Conservation (phyloP, 2,329 filamentous ascomycete genomes). For the Fusarium miscanthi region DNA sequence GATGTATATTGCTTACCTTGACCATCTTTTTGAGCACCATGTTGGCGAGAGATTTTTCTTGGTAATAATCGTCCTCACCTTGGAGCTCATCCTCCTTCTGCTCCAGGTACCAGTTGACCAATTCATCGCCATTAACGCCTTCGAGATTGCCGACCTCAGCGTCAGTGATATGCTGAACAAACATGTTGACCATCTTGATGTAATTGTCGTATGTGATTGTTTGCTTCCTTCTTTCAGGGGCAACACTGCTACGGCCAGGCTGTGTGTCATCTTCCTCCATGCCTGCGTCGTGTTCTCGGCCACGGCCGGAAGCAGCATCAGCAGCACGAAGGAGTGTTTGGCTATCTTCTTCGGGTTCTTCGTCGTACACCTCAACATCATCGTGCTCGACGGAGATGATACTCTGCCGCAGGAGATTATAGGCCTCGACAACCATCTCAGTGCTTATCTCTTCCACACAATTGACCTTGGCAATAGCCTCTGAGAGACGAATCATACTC, state of each 20-base stretch:
- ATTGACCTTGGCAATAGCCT: conserved; percentile 98
- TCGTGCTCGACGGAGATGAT: conserved; percentile 99
- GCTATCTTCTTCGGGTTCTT: conserved; percentile 60
- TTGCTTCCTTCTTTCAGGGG: conserved; percentile 68
- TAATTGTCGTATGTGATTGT: conserved; percentile 98
- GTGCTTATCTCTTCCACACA: conserved; percentile 91
- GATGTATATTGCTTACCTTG: conserved; percentile 71
- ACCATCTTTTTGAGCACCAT: conserved; percentile 97
- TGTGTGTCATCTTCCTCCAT: conserved; percentile 53
- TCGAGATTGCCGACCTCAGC: conserved; percentile 82
- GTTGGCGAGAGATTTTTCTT: conserved; percentile 76
- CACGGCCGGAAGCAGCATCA: conserved; percentile 56
- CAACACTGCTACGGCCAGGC: conserved; percentile 53
- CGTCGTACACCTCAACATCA: conserved; percentile 92
- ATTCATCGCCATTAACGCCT: conserved; percentile 83
- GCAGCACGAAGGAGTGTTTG: conserved; percentile 57
- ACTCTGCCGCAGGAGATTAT: conserved; percentile 88
- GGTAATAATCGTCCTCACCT: conserved; percentile 82
- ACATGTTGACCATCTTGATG: conserved; percentile 85
- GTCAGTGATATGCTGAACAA: conserved; percentile 85
- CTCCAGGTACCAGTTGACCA: conserved; percentile 92
- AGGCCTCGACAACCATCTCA: conserved; percentile 90
- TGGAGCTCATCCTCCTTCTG: conserved; percentile 86
- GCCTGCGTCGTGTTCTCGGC: conserved; percentile 59
- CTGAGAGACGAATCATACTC: conserved; percentile 92